phyloP scores from a whole-genome alignment of 2,329 filamentous ascomycete species.

The Microsporum canis region DNA sequence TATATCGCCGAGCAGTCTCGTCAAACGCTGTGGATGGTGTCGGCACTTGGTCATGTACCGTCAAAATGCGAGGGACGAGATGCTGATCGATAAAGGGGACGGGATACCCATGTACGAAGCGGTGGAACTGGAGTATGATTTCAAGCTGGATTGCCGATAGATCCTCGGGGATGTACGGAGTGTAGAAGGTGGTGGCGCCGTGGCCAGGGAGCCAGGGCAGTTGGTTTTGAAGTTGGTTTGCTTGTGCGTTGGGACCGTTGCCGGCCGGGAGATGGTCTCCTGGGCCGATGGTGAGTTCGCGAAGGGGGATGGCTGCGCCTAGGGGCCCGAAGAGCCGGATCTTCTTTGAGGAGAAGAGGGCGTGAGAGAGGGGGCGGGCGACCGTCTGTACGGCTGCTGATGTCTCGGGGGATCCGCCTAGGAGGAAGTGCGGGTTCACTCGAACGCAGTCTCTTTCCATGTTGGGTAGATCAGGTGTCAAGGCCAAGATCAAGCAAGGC shows the following conservation, averaged over 20 bases:
- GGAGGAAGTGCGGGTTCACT: neutral
- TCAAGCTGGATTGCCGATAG: constrained; percentile 7
- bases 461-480: neutral
- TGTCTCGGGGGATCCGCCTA: neutral
- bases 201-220: neutral
- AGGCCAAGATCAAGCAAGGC: too few species aligned
- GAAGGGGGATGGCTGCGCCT: constrained; percentile 1
- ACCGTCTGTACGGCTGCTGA: constrained; percentile 2
- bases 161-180: neutral
- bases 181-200: constrained; percentile 4
- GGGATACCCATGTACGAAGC: neutral
- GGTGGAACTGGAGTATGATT: constrained; percentile 8
- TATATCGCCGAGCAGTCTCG: neutral
- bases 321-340: constrained; percentile 8
- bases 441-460: neutral
- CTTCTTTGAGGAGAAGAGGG: constrained; percentile 7
- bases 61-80: neutral
- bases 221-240: too few species aligned
- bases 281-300: constrained; percentile 1
- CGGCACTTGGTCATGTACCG: constrained; percentile 2
- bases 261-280: neutral
- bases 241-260: neutral
- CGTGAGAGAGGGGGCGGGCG: constrained; percentile 3
- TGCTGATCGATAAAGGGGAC: too few species aligned
- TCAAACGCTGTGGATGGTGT: constrained; percentile 1